Conservation (phyloP, 495 filamentous ascomycete genomes). For the Aspergillus ellipticus region DNA sequence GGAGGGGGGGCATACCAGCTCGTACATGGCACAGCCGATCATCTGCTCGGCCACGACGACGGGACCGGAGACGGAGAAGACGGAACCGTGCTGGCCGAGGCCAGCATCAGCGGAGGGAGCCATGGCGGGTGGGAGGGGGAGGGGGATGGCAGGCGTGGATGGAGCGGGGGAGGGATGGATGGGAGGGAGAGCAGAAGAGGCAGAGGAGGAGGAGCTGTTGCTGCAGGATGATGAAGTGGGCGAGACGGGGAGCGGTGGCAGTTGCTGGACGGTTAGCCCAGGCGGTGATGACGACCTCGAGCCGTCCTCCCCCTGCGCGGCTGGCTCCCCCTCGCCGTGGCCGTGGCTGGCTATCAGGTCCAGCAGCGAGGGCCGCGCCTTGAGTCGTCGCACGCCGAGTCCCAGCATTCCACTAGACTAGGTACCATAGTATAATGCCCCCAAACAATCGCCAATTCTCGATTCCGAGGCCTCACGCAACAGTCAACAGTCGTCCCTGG, state of each 20-base stretch:
- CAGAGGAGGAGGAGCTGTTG: slow-evolving; percentile 30
- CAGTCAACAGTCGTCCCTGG: neutral
- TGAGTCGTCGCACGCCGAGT: slow-evolving; percentile 56
- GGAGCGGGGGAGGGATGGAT: slow-evolving; percentile 32
- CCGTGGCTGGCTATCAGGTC: slow-evolving; percentile 56
- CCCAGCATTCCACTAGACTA: slow-evolving; percentile 54
- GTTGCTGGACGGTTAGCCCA: slow-evolving; percentile 25
- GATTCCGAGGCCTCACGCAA: neutral
- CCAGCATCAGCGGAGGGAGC: slow-evolving; percentile 46
- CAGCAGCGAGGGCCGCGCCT: slow-evolving; percentile 67
- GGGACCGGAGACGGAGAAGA: slow-evolving; percentile 62
- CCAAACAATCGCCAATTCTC: neutral
- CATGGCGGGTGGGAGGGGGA: slow-evolving; percentile 50
- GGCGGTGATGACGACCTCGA: slow-evolving; percentile 36
- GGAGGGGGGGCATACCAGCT: slow-evolving; percentile 62
- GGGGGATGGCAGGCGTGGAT: slow-evolving; percentile 32
- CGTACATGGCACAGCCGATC: slow-evolving; percentile 99
- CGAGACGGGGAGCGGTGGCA: slow-evolving; percentile 53
- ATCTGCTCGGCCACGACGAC: slow-evolving; percentile 97
- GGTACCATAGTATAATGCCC: neutral
- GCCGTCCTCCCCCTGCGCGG: slow-evolving; percentile 30
- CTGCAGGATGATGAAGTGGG: slow-evolving; percentile 41
- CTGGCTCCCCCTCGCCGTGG: too few relatives aligned
- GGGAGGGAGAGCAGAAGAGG: slow-evolving; percentile 28
- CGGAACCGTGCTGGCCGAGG: slow-evolving; percentile 54